Base-by-base conservation (phyloP, 1,284 basidiomycete genomes). In the Salmacisia buchloeana region DNA sequence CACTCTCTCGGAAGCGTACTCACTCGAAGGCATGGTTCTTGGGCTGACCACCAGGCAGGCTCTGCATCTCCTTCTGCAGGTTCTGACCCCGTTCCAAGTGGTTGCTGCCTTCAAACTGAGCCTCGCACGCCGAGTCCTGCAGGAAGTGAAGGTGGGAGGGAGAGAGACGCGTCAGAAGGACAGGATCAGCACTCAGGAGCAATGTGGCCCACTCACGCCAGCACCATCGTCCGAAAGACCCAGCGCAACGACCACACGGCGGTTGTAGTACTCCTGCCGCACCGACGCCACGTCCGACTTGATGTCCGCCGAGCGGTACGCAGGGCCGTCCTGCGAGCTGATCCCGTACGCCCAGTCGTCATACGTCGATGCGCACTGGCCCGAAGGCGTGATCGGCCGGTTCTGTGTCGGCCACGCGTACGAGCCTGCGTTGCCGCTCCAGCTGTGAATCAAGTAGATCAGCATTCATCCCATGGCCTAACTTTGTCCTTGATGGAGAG, bases 81-180 rank as follows among this genome's bases (percentile, higher is more conserved):
- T 76, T 75, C 61, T 69, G 64, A 25, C 74, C 74, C 21, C 74
- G 65, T 2, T 60, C 60, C 9, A 75, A 52, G 54, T 76, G 74
- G 52, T 64, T 69, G 10, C 58, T 67, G 34, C 74, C 74, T 62
- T 75, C 69, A 60, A 69, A 72, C 52, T 67, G 66, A 0, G 74
- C 74, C 38, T 74, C 72, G 63, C 74, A 75, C 5, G 49, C 49
- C 10, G 49, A 54, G 49, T 54, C 49, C 41, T 43, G 41, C 6
- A n/a, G 15, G 23, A 18, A 18, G 18, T 6, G 41, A 43, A 18
- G 6, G 41, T n/a, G n/a, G n/a, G n/a, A n/a, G 41, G 7, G 15
- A n/a, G 10, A 9, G 15, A 43, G 23, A 15, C 15, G 15, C 41
- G 41, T 15, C 18, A 43, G 41, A 43, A 43, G 18, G 23, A 1